phyloP scores from a whole-genome alignment of 164 flowering plant species.

The Kalanchoe fedtschenkoi region DNA sequence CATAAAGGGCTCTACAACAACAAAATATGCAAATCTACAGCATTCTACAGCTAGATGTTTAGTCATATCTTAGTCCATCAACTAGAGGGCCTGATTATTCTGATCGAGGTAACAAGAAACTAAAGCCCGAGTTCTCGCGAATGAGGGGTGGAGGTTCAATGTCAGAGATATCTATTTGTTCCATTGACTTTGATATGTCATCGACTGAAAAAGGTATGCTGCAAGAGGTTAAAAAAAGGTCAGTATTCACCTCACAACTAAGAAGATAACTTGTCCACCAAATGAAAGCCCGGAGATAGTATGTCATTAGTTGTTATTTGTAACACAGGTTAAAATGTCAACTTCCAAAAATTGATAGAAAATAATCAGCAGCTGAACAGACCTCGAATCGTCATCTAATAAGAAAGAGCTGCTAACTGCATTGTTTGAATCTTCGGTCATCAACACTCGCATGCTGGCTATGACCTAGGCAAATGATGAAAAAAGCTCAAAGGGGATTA shows the following conservation, averaged over 20 bases:
- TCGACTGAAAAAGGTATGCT: constrained; percentile 96
- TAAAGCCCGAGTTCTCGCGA: constrained; percentile 85
- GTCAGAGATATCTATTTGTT: constrained; percentile 68
- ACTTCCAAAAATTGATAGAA: background rate
- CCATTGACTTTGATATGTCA: constrained; percentile 95
- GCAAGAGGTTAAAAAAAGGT: constrained; percentile 17
- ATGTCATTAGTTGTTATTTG: too few species aligned
- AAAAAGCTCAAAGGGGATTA: background rate
- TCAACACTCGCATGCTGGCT: constrained; percentile 38
- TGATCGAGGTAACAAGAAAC: constrained; percentile 67
- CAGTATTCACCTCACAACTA: background rate
- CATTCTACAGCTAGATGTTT: background rate
- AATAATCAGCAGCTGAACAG: background rate
- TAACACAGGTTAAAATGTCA: too few species aligned
- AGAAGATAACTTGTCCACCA: background rate
- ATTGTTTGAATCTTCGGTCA: constrained; percentile 56
- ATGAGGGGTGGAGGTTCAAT: constrained; percentile 86
- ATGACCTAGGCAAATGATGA: constrained; percentile 23
- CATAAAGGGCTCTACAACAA: background rate
- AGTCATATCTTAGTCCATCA: background rate
- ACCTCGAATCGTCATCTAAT: constrained; percentile 53
- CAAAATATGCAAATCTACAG: constrained; percentile 5
- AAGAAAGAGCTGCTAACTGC: constrained; percentile 44
- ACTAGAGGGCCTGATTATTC: constrained; percentile 20
- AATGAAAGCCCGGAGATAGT: background rate